Percentiles rank a stretch among this genome's conserved stretches.
Evolutionary conservation across 192 early-diverging fungal genomes (phyloP).

Genomic region (Linnemannia exigua): DNA sequence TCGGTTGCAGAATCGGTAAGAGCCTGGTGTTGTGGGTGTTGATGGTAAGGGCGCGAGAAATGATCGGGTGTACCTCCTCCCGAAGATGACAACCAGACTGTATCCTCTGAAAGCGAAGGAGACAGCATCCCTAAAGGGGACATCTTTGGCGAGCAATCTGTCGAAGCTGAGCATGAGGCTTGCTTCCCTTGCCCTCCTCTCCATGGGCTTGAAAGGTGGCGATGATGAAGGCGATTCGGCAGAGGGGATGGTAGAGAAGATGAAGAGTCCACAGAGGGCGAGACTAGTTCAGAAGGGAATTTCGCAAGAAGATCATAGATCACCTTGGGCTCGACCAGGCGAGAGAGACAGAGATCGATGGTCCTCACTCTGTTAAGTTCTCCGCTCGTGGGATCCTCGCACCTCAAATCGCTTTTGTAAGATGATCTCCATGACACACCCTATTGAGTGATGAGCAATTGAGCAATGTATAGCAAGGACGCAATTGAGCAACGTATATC

Average conservation of each 20-base stretch:
- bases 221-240: not conserved
- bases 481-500: no score
- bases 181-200: not conserved
- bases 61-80: not conserved
- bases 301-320: not conserved
- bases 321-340: constrained; percentile 2
- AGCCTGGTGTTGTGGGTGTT: not conserved
- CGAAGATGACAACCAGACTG: constrained; percentile 3
- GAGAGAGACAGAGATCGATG: constrained; percentile 21
- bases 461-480: no score
- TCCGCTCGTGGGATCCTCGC: constrained; percentile 15
- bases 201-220: not conserved
- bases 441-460: not conserved
- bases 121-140: not conserved
- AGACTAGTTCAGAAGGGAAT: not conserved
- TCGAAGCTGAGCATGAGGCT: not conserved
- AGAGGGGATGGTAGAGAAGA: not conserved
- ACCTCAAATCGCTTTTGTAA: not conserved
- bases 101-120: constrained; percentile 2
- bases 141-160: constrained; percentile 9
- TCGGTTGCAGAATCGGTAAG: not conserved
- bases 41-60: not conserved
- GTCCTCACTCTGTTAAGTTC: not conserved
- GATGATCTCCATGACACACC: not conserved
- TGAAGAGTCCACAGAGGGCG: not conserved